phyloP scores from a whole-genome alignment of 2,329 filamentous ascomycete species.

The Diaporthe sp. region DNA sequence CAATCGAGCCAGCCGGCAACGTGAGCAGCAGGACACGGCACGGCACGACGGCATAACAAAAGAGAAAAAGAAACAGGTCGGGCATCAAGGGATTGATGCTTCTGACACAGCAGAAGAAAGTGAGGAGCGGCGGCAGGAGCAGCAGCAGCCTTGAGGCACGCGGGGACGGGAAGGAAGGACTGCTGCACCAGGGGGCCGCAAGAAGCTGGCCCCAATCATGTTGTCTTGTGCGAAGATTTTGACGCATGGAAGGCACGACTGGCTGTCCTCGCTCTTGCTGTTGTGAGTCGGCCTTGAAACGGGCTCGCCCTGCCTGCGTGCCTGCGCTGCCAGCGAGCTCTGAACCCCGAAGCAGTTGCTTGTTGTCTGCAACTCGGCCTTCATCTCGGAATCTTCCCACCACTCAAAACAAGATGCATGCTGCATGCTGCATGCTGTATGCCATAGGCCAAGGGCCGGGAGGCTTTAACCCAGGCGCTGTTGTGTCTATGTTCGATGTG shows the following conservation, averaged over 20 bases:
- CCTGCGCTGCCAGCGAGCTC: background rate
- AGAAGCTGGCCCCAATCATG: background rate
- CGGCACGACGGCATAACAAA: background rate
- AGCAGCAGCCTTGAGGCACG: background rate
- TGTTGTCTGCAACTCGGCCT: constrained; percentile 26
- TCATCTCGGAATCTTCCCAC: background rate
- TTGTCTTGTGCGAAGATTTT: background rate
- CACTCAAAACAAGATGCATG: background rate
- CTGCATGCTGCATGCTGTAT: background rate
- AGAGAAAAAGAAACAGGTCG: background rate
- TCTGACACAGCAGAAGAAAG: background rate
- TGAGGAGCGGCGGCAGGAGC: background rate
- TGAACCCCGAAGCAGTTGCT: constrained; percentile 19
- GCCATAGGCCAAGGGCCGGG: background rate
- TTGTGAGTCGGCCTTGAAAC: background rate
- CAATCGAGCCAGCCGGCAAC: background rate
- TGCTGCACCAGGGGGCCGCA: background rate
- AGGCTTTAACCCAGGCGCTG: background rate
- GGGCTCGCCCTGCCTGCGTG: too few species aligned
- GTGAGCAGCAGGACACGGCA: background rate
- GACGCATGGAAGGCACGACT: background rate
- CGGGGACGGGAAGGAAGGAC: background rate
- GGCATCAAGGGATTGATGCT: background rate
- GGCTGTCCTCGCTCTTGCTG: background rate
- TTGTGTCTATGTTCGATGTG: background rate